Conservation (phyloP, 805 yeast genomes). For the Sugiyamaella marilandica region DNA sequence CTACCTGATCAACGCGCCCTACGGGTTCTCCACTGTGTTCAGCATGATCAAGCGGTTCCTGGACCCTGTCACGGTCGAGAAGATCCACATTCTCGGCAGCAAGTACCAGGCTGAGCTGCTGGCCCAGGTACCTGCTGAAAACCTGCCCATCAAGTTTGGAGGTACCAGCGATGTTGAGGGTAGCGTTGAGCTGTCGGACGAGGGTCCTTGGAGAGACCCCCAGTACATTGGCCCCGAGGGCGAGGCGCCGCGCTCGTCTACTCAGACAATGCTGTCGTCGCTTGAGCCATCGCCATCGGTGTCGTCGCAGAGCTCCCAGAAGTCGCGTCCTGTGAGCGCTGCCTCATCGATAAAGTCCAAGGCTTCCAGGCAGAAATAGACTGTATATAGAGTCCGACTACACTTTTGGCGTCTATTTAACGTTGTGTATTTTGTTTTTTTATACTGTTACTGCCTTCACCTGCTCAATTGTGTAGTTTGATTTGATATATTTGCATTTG, state of each 20-base stretch:
- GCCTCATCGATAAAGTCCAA: neutral
- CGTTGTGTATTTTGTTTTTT: too few species aligned
- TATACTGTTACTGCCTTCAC: too few species aligned
- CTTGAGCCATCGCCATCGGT: neutral
- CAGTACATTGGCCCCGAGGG: conserved; percentile 92
- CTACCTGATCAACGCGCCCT: conserved; percentile 93
- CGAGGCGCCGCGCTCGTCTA: conserved; percentile 57
- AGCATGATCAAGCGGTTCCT: conserved; percentile 85
- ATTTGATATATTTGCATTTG: too few species aligned
- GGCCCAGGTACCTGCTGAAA: conserved; percentile 89
- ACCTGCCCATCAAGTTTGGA: conserved; percentile 88
- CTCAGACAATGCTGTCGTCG: neutral
- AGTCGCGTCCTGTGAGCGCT: neutral
- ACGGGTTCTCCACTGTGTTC: conserved; percentile 94
- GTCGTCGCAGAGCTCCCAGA: neutral
- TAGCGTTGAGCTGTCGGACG: conserved; percentile 80
- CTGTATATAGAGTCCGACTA: neutral
- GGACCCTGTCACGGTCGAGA: conserved; percentile 95
- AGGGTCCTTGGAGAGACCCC: conserved; percentile 97
- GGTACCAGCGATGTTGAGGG: conserved; percentile 62
- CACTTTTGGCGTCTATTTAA: too few species aligned
- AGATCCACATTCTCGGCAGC: conserved; percentile 81
- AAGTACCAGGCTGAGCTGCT: conserved; percentile 75
- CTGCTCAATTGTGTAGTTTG: too few species aligned
- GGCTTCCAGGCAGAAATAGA: neutral